Evolutionary conservation across 78 protist genomes (phyloP).

Genomic region (Emiliania huxleyi): DNA sequence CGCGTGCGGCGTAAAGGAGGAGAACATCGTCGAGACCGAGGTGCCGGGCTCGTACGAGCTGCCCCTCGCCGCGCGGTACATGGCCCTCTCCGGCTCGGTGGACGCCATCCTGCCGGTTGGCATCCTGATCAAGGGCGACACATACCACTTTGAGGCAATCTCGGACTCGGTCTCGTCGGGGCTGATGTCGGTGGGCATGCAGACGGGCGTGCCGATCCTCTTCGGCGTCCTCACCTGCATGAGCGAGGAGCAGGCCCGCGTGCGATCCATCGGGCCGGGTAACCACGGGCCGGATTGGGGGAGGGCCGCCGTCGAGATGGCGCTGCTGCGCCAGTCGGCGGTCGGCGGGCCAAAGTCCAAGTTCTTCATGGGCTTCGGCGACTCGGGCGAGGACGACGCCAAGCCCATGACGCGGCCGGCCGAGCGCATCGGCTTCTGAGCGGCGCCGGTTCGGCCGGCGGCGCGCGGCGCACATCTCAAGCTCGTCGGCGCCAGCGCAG

Average conservation of each 20-base stretch:
- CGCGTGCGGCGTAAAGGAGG: slow-evolving; percentile 15
- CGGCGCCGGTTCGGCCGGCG: too few species aligned
- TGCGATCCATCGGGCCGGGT: background rate
- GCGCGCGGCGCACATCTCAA: too few species aligned
- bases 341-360: background rate
- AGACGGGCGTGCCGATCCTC: slow-evolving; percentile 43
- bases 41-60: slow-evolving; percentile 73
- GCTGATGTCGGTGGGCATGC: slow-evolving; percentile 38
- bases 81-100: background rate
- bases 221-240: slow-evolving; percentile 60
- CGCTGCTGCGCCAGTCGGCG: background rate
- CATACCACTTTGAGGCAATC: slow-evolving; percentile 70
- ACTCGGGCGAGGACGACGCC: background rate
- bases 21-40: slow-evolving; percentile 8
- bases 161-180: slow-evolving; percentile 45
- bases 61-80: slow-evolving; percentile 54
- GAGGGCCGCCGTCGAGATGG: slow-evolving; percentile 63
- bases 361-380: background rate
- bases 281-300: slow-evolving; percentile 68
- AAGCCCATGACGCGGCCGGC: background rate
- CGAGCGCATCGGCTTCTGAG: background rate
- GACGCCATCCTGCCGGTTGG: slow-evolving; percentile 40
- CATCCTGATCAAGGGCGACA: slow-evolving; percentile 57
- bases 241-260: slow-evolving; percentile 48
- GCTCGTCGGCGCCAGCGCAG: too few species aligned